These are phyloP conservation scores for Garcileccinum viscosum DNA, from an alignment of 1,284 basidiomycete genomes.

Conservation along the genomic window DNA sequence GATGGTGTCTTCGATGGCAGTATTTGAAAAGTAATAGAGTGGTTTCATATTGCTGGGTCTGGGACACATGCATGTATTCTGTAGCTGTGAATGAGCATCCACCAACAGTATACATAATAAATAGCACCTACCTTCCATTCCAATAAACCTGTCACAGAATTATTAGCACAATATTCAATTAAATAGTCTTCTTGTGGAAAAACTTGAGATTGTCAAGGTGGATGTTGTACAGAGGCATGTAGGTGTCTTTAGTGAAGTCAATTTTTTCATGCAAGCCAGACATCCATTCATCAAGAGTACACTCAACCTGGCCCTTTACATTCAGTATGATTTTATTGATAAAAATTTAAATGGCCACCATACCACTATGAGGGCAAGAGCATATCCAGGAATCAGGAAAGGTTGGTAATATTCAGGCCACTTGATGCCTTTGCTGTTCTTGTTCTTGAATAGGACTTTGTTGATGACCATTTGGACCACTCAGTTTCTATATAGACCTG, in stretches of 20 bases:
- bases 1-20: not conserved
- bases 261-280: not conserved
- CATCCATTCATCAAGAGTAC: not conserved
- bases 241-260: not conserved
- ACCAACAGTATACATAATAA: not conserved
- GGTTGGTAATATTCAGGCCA: not conserved
- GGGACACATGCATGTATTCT: not conserved
- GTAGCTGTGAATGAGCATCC: not conserved
- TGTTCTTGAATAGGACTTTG: constrained; percentile 6
- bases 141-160: not conserved
- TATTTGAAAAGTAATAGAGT: not conserved
- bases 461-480: constrained; percentile 1
- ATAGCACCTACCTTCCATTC: not conserved
- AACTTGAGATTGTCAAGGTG: not conserved
- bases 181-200: not conserved
- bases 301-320: not conserved
- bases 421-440: not conserved
- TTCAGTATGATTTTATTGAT: not conserved
- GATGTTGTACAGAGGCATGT: not conserved
- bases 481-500: not conserved
- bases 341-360: not conserved
- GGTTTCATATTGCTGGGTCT: not conserved
- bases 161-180: not conserved
- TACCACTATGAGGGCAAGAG: not conserved
- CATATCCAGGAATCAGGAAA: not conserved